Conservation (phyloP, 805 yeast species). For the Candida ficus region DNA sequence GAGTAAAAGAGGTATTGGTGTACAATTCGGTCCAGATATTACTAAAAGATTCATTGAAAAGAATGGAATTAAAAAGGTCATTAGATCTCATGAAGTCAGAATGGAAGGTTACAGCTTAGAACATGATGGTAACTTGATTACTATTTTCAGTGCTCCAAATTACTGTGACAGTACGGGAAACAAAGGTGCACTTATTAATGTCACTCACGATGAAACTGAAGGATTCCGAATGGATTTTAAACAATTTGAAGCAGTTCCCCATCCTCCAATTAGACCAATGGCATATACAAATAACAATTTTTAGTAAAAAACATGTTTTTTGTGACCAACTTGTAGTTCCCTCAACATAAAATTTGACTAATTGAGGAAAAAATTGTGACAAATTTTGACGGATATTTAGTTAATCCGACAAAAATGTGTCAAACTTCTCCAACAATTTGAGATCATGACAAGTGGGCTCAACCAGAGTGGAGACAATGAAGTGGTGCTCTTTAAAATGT, state of each 20-base stretch:
- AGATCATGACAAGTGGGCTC: background rate
- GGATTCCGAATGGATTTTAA: conserved; percentile 44
- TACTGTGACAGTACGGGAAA: conserved; percentile 93
- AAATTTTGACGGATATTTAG: no score
- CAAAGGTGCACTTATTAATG: conserved; percentile 82
- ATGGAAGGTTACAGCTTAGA: conserved; percentile 86
- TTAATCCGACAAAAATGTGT: no score
- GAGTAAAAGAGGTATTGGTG: conserved; percentile 91
- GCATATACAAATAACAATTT: conserved; percentile 68
- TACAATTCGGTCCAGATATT: conserved; percentile 95
- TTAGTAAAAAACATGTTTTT: no score
- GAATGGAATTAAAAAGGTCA: conserved; percentile 71
- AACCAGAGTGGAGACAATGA: background rate
- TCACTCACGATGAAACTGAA: conserved; percentile 32
- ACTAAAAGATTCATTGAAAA: conserved; percentile 70
- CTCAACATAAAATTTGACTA: no score
- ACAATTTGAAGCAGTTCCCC: conserved; percentile 77
- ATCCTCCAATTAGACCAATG: conserved; percentile 93
- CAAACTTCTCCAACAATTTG: no score
- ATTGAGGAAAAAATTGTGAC: no score
- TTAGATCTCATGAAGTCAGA: conserved; percentile 94
- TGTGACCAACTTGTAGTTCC: no score
- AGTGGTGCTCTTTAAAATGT: no score
- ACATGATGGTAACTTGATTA: conserved; percentile 79
- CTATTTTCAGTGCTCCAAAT: conserved; percentile 98